Evolutionary conservation across 192 early-diverging fungal species (phyloP).

Genomic region (Entomortierella lignicola): DNA sequence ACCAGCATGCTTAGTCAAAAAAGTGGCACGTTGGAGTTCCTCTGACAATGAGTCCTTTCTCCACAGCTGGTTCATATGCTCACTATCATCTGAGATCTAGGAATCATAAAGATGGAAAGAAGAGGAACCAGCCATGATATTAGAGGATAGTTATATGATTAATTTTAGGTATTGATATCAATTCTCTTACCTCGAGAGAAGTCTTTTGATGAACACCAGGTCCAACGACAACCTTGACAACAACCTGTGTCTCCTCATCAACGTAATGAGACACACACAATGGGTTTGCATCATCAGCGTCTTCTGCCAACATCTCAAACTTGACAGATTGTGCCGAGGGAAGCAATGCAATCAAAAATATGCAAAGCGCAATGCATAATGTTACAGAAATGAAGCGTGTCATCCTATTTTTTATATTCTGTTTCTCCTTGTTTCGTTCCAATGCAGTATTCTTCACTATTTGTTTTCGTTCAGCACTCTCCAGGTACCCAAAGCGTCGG

Average conservation of each 20-base stretch:
- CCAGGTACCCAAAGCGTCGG: too few relatives aligned
- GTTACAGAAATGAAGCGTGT: conserved; percentile 16
- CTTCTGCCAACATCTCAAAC: conserved; percentile 80
- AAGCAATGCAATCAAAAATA: conserved; percentile 3
- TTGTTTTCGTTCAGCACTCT: too few relatives aligned
- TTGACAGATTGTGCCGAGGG: conserved; percentile 68
- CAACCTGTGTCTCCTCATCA: conserved; percentile 73
- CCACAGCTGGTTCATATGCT: conserved; percentile 76
- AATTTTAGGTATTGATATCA: too few relatives aligned
- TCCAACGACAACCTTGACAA: conserved; percentile 75
- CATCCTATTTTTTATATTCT: conserved; percentile 18
- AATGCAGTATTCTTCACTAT: not conserved
- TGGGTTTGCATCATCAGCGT: conserved; percentile 53
- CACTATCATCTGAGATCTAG: conserved; percentile 81
- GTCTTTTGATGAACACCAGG: conserved; percentile 78
- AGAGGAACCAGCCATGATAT: not conserved
- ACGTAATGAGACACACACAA: conserved; percentile 88
- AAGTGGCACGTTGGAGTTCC: conserved; percentile 71
- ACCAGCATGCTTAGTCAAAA: conserved; percentile 88
- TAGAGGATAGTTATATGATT: too few relatives aligned
- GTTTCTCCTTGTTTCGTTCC: not conserved
- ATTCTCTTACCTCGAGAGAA: conserved; percentile 74
- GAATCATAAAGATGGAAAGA: conserved; percentile 1
- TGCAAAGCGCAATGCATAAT: conserved; percentile 15
- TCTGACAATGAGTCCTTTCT: conserved; percentile 71